These are phyloP conservation scores for Penicillium sp. DNA, from an alignment of 2,329 filamentous ascomycete species.

Conservation along the genomic window DNA sequence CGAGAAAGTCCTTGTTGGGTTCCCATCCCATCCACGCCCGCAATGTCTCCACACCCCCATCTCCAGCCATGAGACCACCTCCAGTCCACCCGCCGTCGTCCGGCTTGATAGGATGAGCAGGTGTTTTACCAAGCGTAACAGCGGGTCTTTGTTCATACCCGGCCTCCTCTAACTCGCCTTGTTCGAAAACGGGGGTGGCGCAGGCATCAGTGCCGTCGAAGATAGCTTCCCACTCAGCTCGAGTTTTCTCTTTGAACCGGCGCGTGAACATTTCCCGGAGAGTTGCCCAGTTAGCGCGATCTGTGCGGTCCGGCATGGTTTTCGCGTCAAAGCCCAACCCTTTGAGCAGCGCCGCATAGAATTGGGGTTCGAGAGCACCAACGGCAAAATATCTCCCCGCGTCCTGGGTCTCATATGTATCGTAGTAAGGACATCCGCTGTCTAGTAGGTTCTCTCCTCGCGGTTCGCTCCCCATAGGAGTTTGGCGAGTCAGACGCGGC, in stretches of 20 bases:
- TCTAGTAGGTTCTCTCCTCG: slow-evolving; percentile 81
- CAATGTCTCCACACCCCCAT: slow-evolving; percentile 73
- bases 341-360: slow-evolving; percentile 71
- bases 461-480: slow-evolving; percentile 63
- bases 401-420: slow-evolving; percentile 84
- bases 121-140: slow-evolving; percentile 66
- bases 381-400: slow-evolving; percentile 76
- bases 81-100: slow-evolving; percentile 73
- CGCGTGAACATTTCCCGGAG: slow-evolving; percentile 65
- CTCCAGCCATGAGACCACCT: slow-evolving; percentile 64
- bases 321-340: slow-evolving; percentile 64
- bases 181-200: slow-evolving; percentile 82
- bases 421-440: slow-evolving; percentile 85
- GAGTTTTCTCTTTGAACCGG: slow-evolving; percentile 70
- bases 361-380: slow-evolving; percentile 87
- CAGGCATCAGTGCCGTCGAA: slow-evolving; percentile 94
- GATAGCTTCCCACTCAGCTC: slow-evolving; percentile 78
- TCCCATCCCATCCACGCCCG: slow-evolving; percentile 77
- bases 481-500: slow-evolving; percentile 69
- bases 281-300: slow-evolving; percentile 69
- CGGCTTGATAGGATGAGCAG: slow-evolving; percentile 61
- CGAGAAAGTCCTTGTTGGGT: slow-evolving; percentile 71
- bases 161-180: slow-evolving; percentile 68
- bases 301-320: slow-evolving; percentile 55
- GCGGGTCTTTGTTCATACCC: slow-evolving; percentile 54